Evolutionary conservation across 1,284 basidiomycete species (phyloP).

Genomic region (Clitocybe nebularis): DNA sequence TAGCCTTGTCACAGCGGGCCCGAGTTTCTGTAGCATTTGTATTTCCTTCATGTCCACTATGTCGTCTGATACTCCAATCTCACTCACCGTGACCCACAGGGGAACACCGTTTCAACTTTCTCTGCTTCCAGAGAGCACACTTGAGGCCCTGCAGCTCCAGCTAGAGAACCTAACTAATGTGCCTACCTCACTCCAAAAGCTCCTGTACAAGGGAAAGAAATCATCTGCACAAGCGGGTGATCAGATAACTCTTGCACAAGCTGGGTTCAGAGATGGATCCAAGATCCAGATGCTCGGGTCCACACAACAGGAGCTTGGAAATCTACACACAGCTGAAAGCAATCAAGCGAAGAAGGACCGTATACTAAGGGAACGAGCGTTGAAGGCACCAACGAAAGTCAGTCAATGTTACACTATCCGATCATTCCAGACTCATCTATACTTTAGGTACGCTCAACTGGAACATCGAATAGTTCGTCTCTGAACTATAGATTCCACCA

Average conservation of each 20-base stretch:
- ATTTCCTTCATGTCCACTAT: no score
- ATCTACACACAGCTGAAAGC: slow-evolving; percentile 50
- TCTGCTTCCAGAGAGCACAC: slow-evolving; percentile 40
- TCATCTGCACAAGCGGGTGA: slow-evolving; percentile 25
- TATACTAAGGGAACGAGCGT: slow-evolving; percentile 55
- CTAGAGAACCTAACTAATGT: slow-evolving; percentile 63
- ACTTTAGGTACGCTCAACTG: slow-evolving; percentile 46
- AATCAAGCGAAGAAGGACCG: slow-evolving; percentile 52
- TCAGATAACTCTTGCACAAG: slow-evolving; percentile 40
- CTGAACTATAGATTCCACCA: slow-evolving; percentile 58
- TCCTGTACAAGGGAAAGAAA: slow-evolving; percentile 70
- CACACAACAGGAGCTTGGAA: slow-evolving; percentile 52
- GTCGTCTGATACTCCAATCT: slow-evolving; percentile 19
- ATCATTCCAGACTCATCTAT: background rate
- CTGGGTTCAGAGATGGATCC: slow-evolving; percentile 56
- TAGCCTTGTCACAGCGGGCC: no score
- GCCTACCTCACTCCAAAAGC: slow-evolving; percentile 61
- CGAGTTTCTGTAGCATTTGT: no score
- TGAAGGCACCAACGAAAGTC: slow-evolving; percentile 59
- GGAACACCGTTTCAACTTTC: slow-evolving; percentile 43
- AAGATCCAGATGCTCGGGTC: slow-evolving; percentile 69
- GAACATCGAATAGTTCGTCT: slow-evolving; percentile 32
- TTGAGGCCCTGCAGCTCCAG: slow-evolving; percentile 42
- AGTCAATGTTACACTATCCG: slow-evolving; percentile 13
- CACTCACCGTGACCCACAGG: slow-evolving; percentile 42